Percentiles rank a stretch among this genome's conserved stretches.
phyloP scores from a whole-genome alignment of 169 alveolate species.

The Blepharisma undulans region DNA sequence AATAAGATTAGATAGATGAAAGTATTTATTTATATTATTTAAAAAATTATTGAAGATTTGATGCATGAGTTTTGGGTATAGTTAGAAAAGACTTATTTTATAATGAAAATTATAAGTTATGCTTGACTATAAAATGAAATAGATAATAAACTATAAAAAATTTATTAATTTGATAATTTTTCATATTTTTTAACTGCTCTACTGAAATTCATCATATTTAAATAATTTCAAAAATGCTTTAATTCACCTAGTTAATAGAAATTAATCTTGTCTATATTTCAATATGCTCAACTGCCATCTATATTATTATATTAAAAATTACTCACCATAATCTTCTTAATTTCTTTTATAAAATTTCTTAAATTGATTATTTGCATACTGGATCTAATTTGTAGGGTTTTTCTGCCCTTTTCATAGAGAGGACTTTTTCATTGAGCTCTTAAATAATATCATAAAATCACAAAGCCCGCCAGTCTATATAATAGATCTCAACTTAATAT shows the following conservation, averaged over 20 bases:
- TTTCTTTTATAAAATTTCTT: not conserved
- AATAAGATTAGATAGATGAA: not conserved
- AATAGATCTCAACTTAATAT: not conserved
- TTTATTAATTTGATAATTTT: not conserved
- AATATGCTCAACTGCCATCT: not conserved
- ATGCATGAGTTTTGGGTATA: too few species aligned
- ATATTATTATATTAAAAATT: too few species aligned
- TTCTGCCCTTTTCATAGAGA: not conserved
- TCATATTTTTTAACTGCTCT: not conserved
- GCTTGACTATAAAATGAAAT: too few species aligned
- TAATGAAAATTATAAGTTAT: too few species aligned
- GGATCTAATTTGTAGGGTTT: not conserved
- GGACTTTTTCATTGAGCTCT: not conserved
- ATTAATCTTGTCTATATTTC: not conserved
- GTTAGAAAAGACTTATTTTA: too few species aligned
- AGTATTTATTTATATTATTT: not conserved
- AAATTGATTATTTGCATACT: not conserved
- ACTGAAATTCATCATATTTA: not conserved
- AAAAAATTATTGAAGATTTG: too few species aligned
- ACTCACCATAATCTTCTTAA: not conserved
- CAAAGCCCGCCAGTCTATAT: not conserved
- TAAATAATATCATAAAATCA: not conserved
- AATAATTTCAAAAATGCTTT: not conserved
- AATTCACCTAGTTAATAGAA: not conserved
- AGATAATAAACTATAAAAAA: too few species aligned